phyloP scores from a whole-genome alignment of 163 green algal genomes.

The Smithsoniella earleae region DNA sequence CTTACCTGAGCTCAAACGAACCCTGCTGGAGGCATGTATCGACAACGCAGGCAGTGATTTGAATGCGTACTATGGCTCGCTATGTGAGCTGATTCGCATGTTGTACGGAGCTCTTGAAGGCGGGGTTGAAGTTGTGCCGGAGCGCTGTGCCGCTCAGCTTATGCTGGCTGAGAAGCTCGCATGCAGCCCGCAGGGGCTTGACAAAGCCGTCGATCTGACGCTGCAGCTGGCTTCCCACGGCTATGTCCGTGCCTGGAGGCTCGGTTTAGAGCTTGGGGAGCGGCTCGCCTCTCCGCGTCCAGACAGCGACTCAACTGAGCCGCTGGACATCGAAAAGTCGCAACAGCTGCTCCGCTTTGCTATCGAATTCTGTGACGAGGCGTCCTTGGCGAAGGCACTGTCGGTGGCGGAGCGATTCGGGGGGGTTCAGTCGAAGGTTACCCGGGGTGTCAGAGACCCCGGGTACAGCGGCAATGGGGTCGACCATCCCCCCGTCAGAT shows the following conservation, averaged over 20 bases:
- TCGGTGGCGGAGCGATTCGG: neutral
- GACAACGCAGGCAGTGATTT: neutral
- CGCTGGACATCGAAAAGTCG: neutral
- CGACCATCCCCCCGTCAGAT: too few species aligned
- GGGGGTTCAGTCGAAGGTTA: too few species aligned
- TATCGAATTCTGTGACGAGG: neutral
- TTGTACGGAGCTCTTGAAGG: neutral
- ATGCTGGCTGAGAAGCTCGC: neutral
- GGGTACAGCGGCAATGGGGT: too few species aligned
- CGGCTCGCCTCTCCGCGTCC: neutral
- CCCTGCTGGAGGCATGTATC: neutral
- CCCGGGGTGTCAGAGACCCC: too few species aligned
- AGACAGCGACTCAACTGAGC: neutral
- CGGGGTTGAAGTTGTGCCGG: neutral
- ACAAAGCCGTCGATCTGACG: neutral
- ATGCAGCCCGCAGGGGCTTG: neutral
- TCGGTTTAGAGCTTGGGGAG: neutral
- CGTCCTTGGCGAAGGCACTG: neutral
- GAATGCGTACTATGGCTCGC: neutral
- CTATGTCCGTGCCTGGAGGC: neutral
- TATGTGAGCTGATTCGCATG: slow-evolving; percentile 1
- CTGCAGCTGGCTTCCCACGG: neutral
- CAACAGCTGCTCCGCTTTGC: neutral
- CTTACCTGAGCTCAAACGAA: neutral
- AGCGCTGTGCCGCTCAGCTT: neutral